Base-by-base conservation (phyloP, 441 rosid genomes). In the Kokia cookei region DNA sequence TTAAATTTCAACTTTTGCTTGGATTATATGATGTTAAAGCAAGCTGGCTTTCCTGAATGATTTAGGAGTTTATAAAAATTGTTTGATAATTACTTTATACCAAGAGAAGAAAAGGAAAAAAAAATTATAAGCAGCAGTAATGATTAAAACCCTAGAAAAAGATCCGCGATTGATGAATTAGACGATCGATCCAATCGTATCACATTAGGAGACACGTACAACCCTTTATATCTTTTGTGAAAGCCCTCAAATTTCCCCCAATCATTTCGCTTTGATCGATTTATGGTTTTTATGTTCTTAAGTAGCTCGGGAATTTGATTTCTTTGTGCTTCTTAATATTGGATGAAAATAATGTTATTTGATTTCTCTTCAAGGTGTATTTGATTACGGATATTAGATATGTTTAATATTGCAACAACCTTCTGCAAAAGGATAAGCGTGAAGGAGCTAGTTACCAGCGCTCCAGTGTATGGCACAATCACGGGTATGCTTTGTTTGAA, bases 371-470 rank as follows among this genome's bases (percentile, higher is more conserved):
- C 17, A 61, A 24, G 61, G 59, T 64, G 2, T 45, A 12, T 69
- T 19, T n/a, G 24, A 54, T 57, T 42, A 13, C 37, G 37, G 26
- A 37, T 19, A 11, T 22, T 6, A 19, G 53, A 65, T 63, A 75
- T 82, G 77, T 70, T 87, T 35, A 86, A 82, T 79, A 71, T 85
- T 29, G 82, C 85, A 26, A 76, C 83, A 45, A 72, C 84, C 3
- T 61, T 86, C 9, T 90, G 89, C 83, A 86, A 84, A 78, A 81
- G 90, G 54, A 67, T 86, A 76, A 85, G 75, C 24, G 53, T 85
- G 62, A 85, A 84, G 73, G 87, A 88, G 22, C 76, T 86, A 3
- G 83, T 90, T 76, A 76, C 80, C 2, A 82, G 71, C 62, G 78
- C 71, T 78, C 84, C 85, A 57, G 83, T 85, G 22, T 90, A 86